Evolutionary conservation across 1,139 yeast genomes (phyloP), one percentile per base, ranked within the genome.

Genomic region (Debaryomycetaceae sp.): DNA sequence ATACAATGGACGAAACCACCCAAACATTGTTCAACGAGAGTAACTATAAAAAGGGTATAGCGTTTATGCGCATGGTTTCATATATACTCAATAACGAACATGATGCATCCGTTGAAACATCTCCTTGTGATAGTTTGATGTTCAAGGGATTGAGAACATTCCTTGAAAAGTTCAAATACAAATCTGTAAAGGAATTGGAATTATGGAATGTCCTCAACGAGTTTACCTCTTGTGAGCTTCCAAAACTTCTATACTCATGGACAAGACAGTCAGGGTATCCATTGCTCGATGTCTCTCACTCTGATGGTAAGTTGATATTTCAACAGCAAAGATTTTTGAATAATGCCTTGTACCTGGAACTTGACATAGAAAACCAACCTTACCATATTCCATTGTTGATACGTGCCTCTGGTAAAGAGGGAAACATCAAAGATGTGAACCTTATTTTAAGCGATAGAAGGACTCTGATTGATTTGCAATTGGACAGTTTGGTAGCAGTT

Each of bases 41-140:
- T 46, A 68, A 82, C 1, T 86, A 85, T 55, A 81, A 80, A 43
- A 84, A 83, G 59, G 93, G 91, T 20, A 78, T 85, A 42, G 68
- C 75, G 17, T 59, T 84, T 20, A 54, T 85, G 38, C 72, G 85
- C 61, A 78, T 80, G 77, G 57, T 85, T 36, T 78, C 75, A 20
- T 66, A 73, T 42, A 51, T 76, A 36, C 65, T 79, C 48, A 76
- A 74, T 27, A 57, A 57, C 27, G 69, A 66, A 4, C 20, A 23
- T 31, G 38, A n/a, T 31, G 14, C 22, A 14, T 37, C 42, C 31
- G 39, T 40, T 24, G 49, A 46, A 9, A 45, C 47, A 2, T 50
- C 50, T 6, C 59, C 59, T 34, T 61, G 65, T 44, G 62, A 61
- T 24, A 45, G 59, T 27, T 46, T 52, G 7, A 53, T 78, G 42